Conservation (phyloP, 1,284 basidiomycete genomes). For the Hypsizygus ulmarius region DNA sequence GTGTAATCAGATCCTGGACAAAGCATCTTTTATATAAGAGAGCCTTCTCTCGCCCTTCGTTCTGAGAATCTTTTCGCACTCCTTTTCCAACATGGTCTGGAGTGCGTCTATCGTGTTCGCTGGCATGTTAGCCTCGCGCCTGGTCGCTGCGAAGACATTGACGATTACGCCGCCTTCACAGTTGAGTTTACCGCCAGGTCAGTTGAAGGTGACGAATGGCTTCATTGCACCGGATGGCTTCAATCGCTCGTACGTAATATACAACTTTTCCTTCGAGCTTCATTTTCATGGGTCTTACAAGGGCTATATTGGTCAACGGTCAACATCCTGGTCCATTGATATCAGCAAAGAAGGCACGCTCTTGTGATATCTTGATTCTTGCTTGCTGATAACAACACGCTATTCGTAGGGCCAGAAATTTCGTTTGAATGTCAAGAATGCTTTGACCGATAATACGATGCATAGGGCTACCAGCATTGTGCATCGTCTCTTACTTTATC, state of each 20-base stretch:
- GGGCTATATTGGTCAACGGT: constrained; percentile 21
- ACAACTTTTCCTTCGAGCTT: neutral
- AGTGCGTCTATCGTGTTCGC: neutral
- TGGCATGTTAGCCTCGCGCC: constrained; percentile 6
- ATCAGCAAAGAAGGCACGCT: constrained; percentile 14
- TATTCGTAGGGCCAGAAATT: constrained; percentile 23
- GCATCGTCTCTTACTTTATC: constrained; percentile 3
- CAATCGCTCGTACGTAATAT: constrained; percentile 9
- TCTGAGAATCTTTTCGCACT: neutral
- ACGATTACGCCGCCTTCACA: constrained; percentile 2
- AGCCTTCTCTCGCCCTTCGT: neutral
- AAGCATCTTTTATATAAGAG: neutral
- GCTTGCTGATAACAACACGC: neutral
- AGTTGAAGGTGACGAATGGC: constrained; percentile 7
- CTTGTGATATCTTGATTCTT: neutral
- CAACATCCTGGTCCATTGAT: constrained; percentile 22
- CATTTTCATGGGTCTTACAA: neutral
- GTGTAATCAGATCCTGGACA: no score
- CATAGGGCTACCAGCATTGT: constrained; percentile 27
- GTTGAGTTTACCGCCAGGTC: constrained; percentile 1
- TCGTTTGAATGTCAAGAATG: constrained; percentile 24
- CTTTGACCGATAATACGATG: constrained; percentile 26
- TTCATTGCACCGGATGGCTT: constrained; percentile 14
- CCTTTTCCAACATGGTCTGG: constrained; percentile 3
- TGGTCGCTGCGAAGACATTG: constrained; percentile 2